phyloP scores from a whole-genome alignment of 768 basidiomycete species.

The Russula griseocarnosa region DNA sequence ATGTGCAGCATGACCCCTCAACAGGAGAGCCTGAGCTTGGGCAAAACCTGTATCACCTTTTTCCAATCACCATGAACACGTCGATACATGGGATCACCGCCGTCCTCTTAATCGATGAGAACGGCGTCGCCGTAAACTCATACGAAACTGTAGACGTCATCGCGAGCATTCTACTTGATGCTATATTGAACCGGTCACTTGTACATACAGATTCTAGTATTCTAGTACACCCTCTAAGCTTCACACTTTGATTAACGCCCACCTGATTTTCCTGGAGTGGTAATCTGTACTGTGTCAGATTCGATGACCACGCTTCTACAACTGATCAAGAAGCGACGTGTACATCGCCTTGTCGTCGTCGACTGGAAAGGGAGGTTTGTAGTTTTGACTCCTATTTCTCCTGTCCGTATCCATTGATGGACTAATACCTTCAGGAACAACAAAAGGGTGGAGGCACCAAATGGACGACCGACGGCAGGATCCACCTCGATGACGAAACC shows the following conservation, averaged over 20 bases:
- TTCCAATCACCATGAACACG: constrained; percentile 84
- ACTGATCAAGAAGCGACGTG: constrained; percentile 87
- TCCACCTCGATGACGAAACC: not conserved
- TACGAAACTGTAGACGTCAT: constrained; percentile 99
- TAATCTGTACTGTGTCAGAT: constrained; percentile 90
- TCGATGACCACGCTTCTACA: constrained; percentile 87
- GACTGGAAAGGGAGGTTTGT: constrained; percentile 82
- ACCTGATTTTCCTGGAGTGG: constrained; percentile 93
- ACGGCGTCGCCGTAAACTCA: constrained; percentile 89
- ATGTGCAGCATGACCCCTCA: constrained; percentile 54
- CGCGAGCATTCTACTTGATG: constrained; percentile 46
- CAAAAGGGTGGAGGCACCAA: constrained; percentile 48
- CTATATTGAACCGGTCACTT: not conserved
- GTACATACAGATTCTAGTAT: constrained; percentile 85
- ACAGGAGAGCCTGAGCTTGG: constrained; percentile 46
- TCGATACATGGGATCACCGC: constrained; percentile 93
- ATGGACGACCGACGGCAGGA: constrained; percentile 2
- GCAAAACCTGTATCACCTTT: constrained; percentile 77
- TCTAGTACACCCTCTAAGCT: constrained; percentile 88
- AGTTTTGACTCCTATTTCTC: not conserved
- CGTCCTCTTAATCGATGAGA: constrained; percentile 91
- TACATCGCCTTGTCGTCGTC: constrained; percentile 93
- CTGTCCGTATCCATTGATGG: constrained; percentile 10
- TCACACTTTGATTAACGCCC: constrained; percentile 88
- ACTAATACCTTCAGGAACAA: constrained; percentile 55